Conservation (phyloP, 441 rosid species). For the Gossypium lobatum region DNA sequence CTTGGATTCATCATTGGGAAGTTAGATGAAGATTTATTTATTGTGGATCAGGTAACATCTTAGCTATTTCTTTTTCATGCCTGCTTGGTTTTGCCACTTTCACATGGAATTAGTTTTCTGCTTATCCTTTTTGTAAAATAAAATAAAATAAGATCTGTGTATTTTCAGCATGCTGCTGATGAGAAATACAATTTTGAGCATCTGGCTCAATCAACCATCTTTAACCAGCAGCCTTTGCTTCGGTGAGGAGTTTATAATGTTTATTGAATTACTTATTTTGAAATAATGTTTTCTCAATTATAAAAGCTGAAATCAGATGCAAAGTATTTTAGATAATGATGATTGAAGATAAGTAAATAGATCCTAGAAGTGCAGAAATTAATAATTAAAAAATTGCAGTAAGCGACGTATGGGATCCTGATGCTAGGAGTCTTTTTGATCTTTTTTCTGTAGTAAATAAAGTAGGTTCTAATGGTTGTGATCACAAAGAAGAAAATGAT, state of each 20-base stretch:
- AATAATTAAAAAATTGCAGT: neutral
- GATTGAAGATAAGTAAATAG: neutral
- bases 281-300: neutral
- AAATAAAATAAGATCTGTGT: conserved; percentile 10
- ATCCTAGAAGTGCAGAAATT: neutral
- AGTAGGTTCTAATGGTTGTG: neutral
- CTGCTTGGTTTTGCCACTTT: conserved; percentile 10
- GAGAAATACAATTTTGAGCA: conserved; percentile 95
- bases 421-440: neutral
- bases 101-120: neutral
- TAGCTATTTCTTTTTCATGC: conserved; percentile 6
- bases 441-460: neutral
- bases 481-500: neutral
- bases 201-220: conserved; percentile 72
- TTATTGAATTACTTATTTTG: conserved; percentile 1
- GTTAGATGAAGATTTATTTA: conserved; percentile 83
- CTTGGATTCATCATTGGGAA: conserved; percentile 95
- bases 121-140: neutral
- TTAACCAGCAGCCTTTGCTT: conserved; percentile 93
- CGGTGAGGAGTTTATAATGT: conserved; percentile 50
- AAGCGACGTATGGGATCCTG: neutral
- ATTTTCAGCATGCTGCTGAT: conserved; percentile 92
- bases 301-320: neutral
- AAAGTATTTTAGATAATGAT: neutral
- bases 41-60: conserved; percentile 86